Evolutionary conservation across 2,329 filamentous ascomycete genomes (phyloP), one percentile per base, ranked within the genome.

Genomic region (Leptographium wingfieldii): DNA sequence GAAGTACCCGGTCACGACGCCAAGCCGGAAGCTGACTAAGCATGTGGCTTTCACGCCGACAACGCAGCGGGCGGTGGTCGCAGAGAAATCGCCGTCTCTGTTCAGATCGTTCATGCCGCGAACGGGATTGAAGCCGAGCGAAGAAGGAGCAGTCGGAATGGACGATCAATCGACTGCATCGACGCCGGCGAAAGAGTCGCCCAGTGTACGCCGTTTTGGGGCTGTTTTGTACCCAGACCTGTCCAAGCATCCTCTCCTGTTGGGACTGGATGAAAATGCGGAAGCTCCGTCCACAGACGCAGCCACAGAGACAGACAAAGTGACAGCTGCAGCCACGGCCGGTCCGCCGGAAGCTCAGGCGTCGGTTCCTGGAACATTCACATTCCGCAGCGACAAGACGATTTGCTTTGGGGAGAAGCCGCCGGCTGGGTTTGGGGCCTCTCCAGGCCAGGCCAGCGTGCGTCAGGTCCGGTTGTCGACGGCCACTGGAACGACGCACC

Each of bases 1-100:
- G 57, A 69, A 75, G 3, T 69, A 77, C 22, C 77, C 80, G 6
- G 73, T 83, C 59, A 84, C 83, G 5, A 90, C 87, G 1, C 87
- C 87, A 9, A 84, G 85, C 38, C 80, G 84, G 29, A 88, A 84
- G 71, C 69, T 77, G 46, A 70, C 73, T 22, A 95, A 95, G 74
- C 86, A 82, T 60, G 89, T 95, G 43, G 85, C 88, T 57, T 96
- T 95, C 67, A 90, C 87, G 0, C 86, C 85, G 0, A 84, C 83
- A 62, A 85, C 85, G 43, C 80, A 88, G 63, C 73, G 74, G 22
- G 71, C 74, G 10, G 69, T 72, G 0, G 65, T 74, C 56, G 64
- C 68, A 0, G 77, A 80, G 61, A 73, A 77, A 60, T 81, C 82
- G 1, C 82, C 83, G 9, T 83, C 83, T 3, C 79, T 81, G 4